These are phyloP conservation scores for Aspergillus thermomutatus DNA, from an alignment of 2,329 filamentous ascomycete species.

Conservation along the genomic window DNA sequence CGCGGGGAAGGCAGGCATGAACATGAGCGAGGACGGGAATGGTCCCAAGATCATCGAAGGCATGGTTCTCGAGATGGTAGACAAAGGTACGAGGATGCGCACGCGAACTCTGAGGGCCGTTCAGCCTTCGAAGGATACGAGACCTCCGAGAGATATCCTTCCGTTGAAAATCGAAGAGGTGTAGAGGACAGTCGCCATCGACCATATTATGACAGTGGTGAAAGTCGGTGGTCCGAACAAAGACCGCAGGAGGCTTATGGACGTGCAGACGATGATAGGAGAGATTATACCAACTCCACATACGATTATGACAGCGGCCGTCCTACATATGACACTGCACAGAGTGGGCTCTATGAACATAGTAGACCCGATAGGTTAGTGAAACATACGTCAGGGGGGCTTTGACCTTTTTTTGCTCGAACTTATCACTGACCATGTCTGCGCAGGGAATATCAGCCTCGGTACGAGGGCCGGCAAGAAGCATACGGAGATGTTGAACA, in stretches of 20 bases:
- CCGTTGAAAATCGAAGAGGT: not conserved
- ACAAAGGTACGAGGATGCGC: not conserved
- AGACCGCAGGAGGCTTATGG: not conserved
- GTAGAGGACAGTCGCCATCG: not conserved
- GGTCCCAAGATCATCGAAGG: not conserved
- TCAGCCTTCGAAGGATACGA: not conserved
- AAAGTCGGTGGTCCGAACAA: not conserved
- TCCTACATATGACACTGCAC: conserved; percentile 10
- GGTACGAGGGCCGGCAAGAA: conserved; percentile 17
- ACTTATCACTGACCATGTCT: conserved; percentile 9
- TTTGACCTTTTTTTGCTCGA: conserved; percentile 1
- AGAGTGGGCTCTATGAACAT: conserved; percentile 10
- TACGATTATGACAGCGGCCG: conserved; percentile 16
- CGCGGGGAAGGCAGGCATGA: not conserved
- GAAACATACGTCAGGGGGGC: not conserved
- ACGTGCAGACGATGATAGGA: conserved; percentile 1
- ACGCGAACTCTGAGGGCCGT: not conserved
- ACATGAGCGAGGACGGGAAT: not conserved
- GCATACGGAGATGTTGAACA: conserved; percentile 12
- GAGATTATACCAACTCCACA: conserved; percentile 12
- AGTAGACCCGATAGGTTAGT: conserved; percentile 22
- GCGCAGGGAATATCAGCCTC: conserved; percentile 17
- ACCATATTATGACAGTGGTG: not conserved
- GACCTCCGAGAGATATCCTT: not conserved
- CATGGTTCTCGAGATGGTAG: not conserved